These are phyloP conservation scores for Crithidia sp. DNA, from an alignment of 208 protist species.

Conservation along the genomic window DNA sequence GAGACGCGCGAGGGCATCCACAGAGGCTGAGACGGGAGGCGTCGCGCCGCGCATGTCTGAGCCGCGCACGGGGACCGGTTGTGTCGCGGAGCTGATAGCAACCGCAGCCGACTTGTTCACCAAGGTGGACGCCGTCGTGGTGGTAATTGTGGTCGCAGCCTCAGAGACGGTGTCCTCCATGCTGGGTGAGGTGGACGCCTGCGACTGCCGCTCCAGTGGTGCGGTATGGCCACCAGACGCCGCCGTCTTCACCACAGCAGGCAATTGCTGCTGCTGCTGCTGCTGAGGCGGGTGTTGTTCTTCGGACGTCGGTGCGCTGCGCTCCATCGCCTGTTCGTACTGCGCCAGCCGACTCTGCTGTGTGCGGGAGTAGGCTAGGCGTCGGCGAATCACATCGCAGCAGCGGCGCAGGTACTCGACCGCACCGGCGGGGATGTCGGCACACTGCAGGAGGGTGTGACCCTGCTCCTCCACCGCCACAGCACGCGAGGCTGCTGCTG, in stretches of 20 bases:
- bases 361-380: constrained; percentile 29
- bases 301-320: background rate
- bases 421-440: constrained; percentile 27
- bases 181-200: constrained; percentile 4
- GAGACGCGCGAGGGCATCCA: background rate
- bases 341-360: constrained; percentile 14
- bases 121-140: background rate
- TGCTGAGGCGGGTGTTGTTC: background rate
- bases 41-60: background rate
- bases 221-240: background rate
- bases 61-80: background rate
- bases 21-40: background rate
- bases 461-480: constrained; percentile 18
- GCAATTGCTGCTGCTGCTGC: background rate
- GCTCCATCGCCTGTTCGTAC: constrained; percentile 18
- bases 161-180: constrained; percentile 3
- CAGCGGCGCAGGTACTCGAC: constrained; percentile 36
- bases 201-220: background rate
- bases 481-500: background rate
- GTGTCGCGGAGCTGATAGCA: background rate
- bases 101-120: background rate
- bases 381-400: constrained; percentile 15
- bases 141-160: background rate
- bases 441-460: constrained; percentile 28
- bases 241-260: too few species aligned